These are phyloP conservation scores for Leccinum imitatum DNA, from an alignment of 768 basidiomycete species.

Conservation along the genomic window DNA sequence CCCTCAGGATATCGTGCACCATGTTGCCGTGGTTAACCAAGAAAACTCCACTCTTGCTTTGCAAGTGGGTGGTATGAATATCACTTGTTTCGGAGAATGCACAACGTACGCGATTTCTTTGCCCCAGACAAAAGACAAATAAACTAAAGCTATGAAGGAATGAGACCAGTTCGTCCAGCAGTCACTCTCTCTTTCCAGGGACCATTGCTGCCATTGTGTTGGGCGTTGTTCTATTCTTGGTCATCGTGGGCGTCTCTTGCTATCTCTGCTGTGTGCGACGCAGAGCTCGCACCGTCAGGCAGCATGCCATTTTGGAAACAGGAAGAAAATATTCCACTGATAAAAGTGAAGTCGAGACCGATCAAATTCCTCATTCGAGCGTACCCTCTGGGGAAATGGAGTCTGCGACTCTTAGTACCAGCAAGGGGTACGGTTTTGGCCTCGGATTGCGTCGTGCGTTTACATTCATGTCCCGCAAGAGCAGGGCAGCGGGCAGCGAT, in stretches of 20 bases:
- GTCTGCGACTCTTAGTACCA: constrained; percentile 29
- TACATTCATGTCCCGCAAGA: constrained; percentile 25
- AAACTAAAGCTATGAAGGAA: constrained; percentile 11
- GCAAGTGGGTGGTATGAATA: constrained; percentile 49
- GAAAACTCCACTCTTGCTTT: constrained; percentile 52
- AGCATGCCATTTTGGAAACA: neutral
- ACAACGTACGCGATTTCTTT: constrained; percentile 32
- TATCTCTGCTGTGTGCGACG: constrained; percentile 50
- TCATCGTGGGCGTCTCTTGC: constrained; percentile 44
- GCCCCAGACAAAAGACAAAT: neutral
- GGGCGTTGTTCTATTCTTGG: constrained; percentile 51
- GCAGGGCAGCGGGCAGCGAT: constrained; percentile 17
- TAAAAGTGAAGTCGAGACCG: constrained; percentile 9
- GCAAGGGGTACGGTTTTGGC: constrained; percentile 35
- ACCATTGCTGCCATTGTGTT: constrained; percentile 68
- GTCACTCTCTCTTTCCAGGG: constrained; percentile 42
- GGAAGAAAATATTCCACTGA: neutral
- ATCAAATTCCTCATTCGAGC: constrained; percentile 7
- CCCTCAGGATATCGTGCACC: constrained; percentile 47
- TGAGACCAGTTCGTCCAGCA: constrained; percentile 16
- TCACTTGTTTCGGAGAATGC: constrained; percentile 37
- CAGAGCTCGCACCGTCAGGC: constrained; percentile 35
- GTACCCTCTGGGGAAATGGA: constrained; percentile 27
- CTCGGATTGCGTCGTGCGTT: constrained; percentile 31
- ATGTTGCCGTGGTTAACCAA: constrained; percentile 54